These are phyloP conservation scores for Piromyces finnis DNA, from an alignment of 192 early-diverging fungal species.

Conservation along the genomic window DNA sequence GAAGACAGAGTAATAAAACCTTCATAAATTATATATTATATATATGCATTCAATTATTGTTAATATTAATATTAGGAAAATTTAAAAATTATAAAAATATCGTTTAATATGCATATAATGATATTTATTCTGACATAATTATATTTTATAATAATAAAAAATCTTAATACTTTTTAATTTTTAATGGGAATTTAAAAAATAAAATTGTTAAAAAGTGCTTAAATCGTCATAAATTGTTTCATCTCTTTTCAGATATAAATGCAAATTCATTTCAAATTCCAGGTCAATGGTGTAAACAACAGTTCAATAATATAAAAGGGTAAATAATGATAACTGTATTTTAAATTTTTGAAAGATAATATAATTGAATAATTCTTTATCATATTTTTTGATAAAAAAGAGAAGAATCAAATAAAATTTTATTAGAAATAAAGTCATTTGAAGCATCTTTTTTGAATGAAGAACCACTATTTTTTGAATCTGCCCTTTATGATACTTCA, in stretches of 20 bases:
- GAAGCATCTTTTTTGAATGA: background rate
- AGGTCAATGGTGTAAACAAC: background rate
- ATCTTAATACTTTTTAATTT: no score
- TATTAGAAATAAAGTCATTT: background rate
- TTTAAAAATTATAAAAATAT: no score
- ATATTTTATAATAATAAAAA: no score
- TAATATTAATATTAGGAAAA: no score
- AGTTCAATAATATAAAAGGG: background rate
- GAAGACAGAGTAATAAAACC: background rate
- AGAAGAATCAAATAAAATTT: background rate
- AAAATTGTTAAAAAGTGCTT: background rate
- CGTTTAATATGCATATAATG: no score
- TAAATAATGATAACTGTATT: background rate
- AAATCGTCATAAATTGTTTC: background rate
- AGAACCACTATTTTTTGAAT: background rate
- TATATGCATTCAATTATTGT: no score
- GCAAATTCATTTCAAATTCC: background rate
- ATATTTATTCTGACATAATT: no score
- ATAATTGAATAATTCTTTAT: no score
- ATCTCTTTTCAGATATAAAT: background rate
- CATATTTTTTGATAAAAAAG: no score
- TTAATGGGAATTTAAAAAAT: no score
- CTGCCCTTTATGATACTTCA: background rate
- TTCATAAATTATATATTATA: no score
- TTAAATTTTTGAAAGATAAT: background rate